phyloP scores from a whole-genome alignment of 192 early-diverging fungal species.

The Phlyctochytrium arcticum region DNA sequence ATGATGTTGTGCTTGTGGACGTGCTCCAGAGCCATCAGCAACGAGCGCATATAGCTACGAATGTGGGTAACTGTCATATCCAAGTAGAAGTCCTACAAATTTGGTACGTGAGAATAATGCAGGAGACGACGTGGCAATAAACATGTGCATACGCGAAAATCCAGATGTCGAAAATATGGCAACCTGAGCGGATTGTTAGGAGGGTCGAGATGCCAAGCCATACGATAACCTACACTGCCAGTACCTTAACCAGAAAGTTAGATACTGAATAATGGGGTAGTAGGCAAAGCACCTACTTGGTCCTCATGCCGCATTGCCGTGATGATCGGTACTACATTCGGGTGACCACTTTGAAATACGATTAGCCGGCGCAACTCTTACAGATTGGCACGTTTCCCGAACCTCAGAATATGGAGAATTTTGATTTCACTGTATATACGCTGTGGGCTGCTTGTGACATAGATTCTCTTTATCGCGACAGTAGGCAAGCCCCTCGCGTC shows the following conservation, averaged over 20 bases:
- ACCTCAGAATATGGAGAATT: conserved; percentile 62
- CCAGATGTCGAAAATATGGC: conserved; percentile 79
- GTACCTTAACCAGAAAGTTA: too few species aligned
- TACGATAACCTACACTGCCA: conserved; percentile 8
- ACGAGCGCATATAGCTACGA: conserved; percentile 66
- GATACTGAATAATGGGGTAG: too few species aligned
- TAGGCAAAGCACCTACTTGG: conserved; percentile 57
- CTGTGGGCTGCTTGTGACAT: conserved; percentile 71
- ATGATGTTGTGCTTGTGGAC: conserved; percentile 71
- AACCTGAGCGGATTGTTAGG: conserved; percentile 41
- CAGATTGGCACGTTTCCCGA: neutral
- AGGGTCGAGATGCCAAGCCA: too few species aligned
- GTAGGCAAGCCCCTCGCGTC: conserved; percentile 9
- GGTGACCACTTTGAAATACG: conserved; percentile 49
- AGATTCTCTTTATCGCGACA: conserved; percentile 85
- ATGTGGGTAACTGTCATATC: conserved; percentile 64
- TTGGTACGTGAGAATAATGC: neutral
- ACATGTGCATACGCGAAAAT: conserved; percentile 63
- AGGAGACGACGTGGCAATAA: neutral
- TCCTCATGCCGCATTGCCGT: conserved; percentile 75
- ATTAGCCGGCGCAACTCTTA: conserved; percentile 2
- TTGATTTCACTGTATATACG: conserved; percentile 80
- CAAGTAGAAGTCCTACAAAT: conserved; percentile 57
- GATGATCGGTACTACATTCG: conserved; percentile 72
- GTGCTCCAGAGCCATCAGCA: conserved; percentile 68